Evolutionary conservation across 129 eudicot genomes (phyloP), one percentile per base, ranked within the genome.

Genomic region (Cynara cardunculus): DNA sequence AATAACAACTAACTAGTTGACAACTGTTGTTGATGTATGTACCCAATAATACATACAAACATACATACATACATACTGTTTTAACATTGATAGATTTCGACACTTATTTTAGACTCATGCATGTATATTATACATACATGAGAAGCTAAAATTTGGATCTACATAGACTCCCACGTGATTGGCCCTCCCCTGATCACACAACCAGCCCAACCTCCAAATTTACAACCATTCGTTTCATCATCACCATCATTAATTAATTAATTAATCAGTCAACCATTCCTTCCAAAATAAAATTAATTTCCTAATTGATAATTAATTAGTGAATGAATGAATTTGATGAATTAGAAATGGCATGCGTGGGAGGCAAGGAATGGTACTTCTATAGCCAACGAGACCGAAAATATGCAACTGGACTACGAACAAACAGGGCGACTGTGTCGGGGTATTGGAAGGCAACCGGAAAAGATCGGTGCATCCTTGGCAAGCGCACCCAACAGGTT

Each of bases 361-460:
- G 98, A 76, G 88, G 89, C 66, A 92, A 90, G 72, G 98, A 94
- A 59, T 94, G 97, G 96, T 94, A 92, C 85, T 94, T 94, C 32
- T 94, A 92, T 80, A 94, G 90, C 91, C 96, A 87, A 22, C 82
- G 93, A 14, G 98, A 92, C 82, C 78, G 91, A 74, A 94, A 94
- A 83, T 94, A 94, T 59, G 96, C 98, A 12, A 94, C 98, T 0
- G 98, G 97, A 5, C 83, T 84, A 6, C 79, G 98, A 74, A 94
- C 98, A 62, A 94, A 94, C 26, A 86, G 98, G 83, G 98, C 98
- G 4, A 94, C 98, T 18, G 80, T 78, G 1, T 83, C 96, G 0
- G 98, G 98, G 7, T 94, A 92, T 69, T 94, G 98, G 98, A 94
- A 94, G 80, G 98, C 98, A 71, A 94, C 98, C 1, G 98, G 98